phyloP scores from a whole-genome alignment of 2,329 filamentous ascomycete genomes.

The Penicillium brevicompactum region DNA sequence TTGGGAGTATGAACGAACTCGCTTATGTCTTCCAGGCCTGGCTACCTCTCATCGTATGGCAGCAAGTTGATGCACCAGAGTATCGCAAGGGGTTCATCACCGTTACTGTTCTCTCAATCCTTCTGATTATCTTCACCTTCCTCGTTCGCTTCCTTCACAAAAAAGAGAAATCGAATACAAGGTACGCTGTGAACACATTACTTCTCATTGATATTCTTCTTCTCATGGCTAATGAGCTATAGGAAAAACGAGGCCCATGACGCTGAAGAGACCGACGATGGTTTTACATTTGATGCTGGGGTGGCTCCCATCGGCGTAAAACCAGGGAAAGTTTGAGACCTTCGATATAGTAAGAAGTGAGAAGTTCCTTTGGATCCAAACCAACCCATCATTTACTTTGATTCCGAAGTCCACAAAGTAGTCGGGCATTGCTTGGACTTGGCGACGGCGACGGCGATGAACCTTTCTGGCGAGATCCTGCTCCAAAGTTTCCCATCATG shows the following conservation, averaged over 20 bases:
- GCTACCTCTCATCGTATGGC: conserved; percentile 68
- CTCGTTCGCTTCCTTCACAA: conserved; percentile 34
- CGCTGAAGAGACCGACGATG: conserved; percentile 2
- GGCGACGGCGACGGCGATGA: no score
- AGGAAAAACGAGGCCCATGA: not conserved
- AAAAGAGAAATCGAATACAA: conserved; percentile 1
- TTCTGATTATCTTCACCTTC: conserved; percentile 56
- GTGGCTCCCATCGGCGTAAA: not conserved
- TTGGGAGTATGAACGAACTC: conserved; percentile 69
- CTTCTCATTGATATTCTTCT: no score
- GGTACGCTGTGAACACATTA: not conserved
- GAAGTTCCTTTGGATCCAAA: not conserved
- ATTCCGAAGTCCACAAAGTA: no score
- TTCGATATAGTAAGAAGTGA: not conserved
- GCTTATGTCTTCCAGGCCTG: conserved; percentile 71
- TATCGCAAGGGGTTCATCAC: conserved; percentile 65
- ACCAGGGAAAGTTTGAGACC: not conserved
- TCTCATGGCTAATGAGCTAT: not conserved
- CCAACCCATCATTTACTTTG: no score
- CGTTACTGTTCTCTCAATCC: conserved; percentile 51
- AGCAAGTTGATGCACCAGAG: conserved; percentile 62
- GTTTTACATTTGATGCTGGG: not conserved
- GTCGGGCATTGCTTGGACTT: no score
- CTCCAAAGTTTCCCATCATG: no score
- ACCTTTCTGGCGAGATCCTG: no score